phyloP scores from a whole-genome alignment of 2,329 filamentous ascomycete species.

The Fusarium sp. region DNA sequence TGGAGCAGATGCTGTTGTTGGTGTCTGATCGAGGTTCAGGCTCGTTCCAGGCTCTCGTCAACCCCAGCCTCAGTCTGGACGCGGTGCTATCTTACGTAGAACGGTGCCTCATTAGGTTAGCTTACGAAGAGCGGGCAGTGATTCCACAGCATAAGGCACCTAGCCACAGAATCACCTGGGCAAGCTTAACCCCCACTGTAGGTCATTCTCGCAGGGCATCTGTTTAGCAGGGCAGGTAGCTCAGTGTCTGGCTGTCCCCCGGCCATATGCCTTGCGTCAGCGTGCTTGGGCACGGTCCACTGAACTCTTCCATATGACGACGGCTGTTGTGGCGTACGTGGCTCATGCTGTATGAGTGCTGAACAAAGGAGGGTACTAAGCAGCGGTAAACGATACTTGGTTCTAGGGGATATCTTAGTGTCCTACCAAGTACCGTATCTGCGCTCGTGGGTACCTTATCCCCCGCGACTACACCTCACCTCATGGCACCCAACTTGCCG shows the following conservation, averaged over 20 bases:
- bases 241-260: conserved; percentile 16
- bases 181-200: conserved; percentile 21
- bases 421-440: conserved; percentile 17
- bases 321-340: conserved; percentile 48
- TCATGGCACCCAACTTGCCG: conserved; percentile 29
- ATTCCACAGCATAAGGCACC: conserved; percentile 36
- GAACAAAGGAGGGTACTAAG: conserved; percentile 28
- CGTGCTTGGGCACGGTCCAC: conserved; percentile 7
- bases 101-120: conserved; percentile 40
- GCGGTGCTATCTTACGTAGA: conserved; percentile 44
- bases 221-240: background rate
- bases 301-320: conserved; percentile 44
- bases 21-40: conserved; percentile 43
- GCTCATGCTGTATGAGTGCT: conserved; percentile 34
- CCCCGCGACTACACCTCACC: conserved; percentile 45
- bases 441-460: conserved; percentile 17
- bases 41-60: conserved; percentile 42
- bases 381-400: conserved; percentile 21
- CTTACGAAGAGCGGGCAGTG: conserved; percentile 18
- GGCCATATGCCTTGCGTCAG: conserved; percentile 29
- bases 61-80: conserved; percentile 45
- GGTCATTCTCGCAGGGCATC: background rate
- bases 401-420: too few relatives aligned
- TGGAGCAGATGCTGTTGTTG: conserved; percentile 31
- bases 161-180: background rate